These are phyloP conservation scores for Ceratocystis albifundus DNA, from an alignment of 2,329 filamentous ascomycete species.

Conservation along the genomic window DNA sequence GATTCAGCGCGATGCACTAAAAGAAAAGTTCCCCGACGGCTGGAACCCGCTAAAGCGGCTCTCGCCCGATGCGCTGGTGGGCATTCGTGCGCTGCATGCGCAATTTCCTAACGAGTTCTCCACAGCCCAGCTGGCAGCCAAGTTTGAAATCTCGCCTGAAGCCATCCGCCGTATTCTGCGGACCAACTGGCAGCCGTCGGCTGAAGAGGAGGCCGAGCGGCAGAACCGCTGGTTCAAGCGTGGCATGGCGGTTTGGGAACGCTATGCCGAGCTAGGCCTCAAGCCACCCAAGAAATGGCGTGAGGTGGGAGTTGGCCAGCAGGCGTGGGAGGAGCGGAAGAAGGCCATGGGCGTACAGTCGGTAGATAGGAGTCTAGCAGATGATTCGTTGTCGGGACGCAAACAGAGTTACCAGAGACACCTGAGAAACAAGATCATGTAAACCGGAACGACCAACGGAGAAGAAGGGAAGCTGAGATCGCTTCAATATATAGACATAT, in stretches of 20 bases:
- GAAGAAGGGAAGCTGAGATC: no score
- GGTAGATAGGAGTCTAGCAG: not conserved
- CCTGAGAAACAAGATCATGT: conserved; percentile 21
- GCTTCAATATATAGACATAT: no score
- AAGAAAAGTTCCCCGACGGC: conserved; percentile 65
- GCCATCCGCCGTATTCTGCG: conserved; percentile 77
- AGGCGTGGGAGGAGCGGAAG: conserved; percentile 16
- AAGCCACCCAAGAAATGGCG: conserved; percentile 53
- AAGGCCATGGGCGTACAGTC: not conserved
- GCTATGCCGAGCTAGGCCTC: conserved; percentile 47
- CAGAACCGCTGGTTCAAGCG: conserved; percentile 51
- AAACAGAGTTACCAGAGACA: conserved; percentile 15
- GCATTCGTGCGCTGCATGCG: conserved; percentile 69
- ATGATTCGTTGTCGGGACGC: not conserved
- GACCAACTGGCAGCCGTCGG: conserved; percentile 57
- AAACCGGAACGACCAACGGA: no score
- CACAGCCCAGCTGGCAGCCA: conserved; percentile 57
- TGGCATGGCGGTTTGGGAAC: conserved; percentile 48
- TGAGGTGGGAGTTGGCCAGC: conserved; percentile 36
- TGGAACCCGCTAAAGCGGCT: conserved; percentile 79
- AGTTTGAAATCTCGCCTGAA: conserved; percentile 81
- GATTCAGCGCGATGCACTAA: conserved; percentile 61
- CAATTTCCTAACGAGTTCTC: conserved; percentile 69
- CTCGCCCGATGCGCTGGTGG: conserved; percentile 84
- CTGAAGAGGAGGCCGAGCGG: conserved; percentile 45